Evolutionary conservation across 2,329 filamentous ascomycete species (phyloP), one percentile per base, ranked within the genome.

Genomic region (Fusarium verticillioides): DNA sequence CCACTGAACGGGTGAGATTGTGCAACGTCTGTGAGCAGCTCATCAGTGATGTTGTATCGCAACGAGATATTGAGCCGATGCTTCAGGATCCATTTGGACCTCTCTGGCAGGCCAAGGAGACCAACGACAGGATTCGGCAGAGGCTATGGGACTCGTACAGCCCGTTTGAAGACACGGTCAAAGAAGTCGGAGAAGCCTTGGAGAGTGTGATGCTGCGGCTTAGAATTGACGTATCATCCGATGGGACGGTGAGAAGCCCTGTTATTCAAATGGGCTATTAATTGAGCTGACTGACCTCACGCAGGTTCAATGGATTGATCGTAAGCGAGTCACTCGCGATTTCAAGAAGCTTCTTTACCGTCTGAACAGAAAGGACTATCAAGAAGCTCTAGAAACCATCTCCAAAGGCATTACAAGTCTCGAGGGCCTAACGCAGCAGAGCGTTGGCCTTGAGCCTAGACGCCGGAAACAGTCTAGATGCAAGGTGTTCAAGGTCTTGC

Each of bases 11-110:
- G 3, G 66, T 68, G 7, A 80, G 77, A 18, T 44, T 81, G 0
- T 65, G 76, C 8, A 81, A 82, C 46, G 76, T 79, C 11, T 82
- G 75, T 39, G 71, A 81, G 26, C 78, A 78, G 15, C 74, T 83
- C 0, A 74, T 82, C 6, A 61, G 58, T 1, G 78, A 78, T 3
- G 66, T 79, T 0, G 77, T 79, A 0, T 62, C 76, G 0, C 68
- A 62, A 0, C n/a, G 47, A 10, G 46, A 78, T 11, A 74, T 82
- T 1, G 75, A 81, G 9, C 34, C 61, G 9, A 79, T 83, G 78
- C 72, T 83, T 5, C 49, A 75, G 0, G 47, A 78, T 7, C 77
- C 80, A 0, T 79, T 80, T 2, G 81, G 80, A 0, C 62, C 58
- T 0, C 16, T 77, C 0, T 83, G 81, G 82, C 63, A 70, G 4